These are phyloP conservation scores for Corrigiola litoralis DNA, from an alignment of 179 eudicot species.

Conservation along the genomic window DNA sequence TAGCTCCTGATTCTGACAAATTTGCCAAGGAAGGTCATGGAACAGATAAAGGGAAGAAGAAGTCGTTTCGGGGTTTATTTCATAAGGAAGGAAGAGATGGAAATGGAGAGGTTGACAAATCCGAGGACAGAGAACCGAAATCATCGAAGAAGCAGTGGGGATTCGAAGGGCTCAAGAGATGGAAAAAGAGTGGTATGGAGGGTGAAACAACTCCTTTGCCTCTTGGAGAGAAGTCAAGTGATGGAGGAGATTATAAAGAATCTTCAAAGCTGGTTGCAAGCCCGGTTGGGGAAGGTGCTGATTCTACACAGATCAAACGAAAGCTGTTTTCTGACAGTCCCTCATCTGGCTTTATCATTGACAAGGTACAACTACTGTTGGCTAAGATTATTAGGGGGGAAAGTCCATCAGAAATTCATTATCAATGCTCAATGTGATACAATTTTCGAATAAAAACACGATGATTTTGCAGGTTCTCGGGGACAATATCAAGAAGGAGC, in stretches of 20 bases:
- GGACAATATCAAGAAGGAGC: conserved; percentile 72
- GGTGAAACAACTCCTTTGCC: conserved; percentile 53
- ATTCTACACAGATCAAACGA: conserved; percentile 45
- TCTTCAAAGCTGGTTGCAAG: conserved; percentile 20
- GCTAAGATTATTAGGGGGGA: background rate
- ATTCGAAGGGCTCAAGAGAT: conserved; percentile 60
- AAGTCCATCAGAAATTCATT: no score
- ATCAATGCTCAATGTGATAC: background rate
- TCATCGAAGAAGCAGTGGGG: conserved; percentile 51
- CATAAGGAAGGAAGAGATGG: conserved; percentile 19
- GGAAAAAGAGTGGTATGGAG: conserved; percentile 53
- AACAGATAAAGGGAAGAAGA: conserved; percentile 34
- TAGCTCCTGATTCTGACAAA: conserved; percentile 23
- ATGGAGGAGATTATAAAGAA: conserved; percentile 23
- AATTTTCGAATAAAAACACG: background rate
- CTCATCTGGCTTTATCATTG: conserved; percentile 65
- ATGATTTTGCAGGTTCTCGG: conserved; percentile 49
- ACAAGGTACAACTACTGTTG: conserved; percentile 49
- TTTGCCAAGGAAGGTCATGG: conserved; percentile 21
- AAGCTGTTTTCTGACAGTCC: conserved; percentile 59
- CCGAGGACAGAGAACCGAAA: conserved; percentile 31
- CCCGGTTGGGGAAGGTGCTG: conserved; percentile 44
- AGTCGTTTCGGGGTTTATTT: conserved; percentile 31
- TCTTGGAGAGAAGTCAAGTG: conserved; percentile 33
- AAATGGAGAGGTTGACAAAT: conserved; percentile 3